A percentile compares a stretch with the other conserved stretches of the same genome.
These are phyloP conservation scores for Punica granatum DNA, from an alignment of 345 rosid species.

Conservation along the genomic window DNA sequence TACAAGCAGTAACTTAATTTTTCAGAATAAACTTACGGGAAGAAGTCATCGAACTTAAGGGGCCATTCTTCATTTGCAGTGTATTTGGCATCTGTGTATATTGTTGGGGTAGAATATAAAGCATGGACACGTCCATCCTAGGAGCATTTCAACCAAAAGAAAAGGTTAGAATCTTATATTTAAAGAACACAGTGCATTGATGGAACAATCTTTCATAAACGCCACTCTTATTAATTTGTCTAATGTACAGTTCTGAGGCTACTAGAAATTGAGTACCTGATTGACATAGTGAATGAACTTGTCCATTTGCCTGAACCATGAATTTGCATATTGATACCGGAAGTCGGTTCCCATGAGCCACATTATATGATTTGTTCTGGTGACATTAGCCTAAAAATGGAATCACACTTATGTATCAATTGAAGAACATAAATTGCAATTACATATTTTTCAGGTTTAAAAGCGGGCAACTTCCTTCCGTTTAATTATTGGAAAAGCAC, in stretches of 20 bases:
- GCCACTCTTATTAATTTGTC: not conserved
- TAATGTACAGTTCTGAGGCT: not conserved
- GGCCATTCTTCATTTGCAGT: conserved; percentile 80
- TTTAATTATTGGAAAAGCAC: not conserved
- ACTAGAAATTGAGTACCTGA: conserved; percentile 32
- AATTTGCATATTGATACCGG: conserved; percentile 85
- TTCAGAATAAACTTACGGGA: conserved; percentile 58
- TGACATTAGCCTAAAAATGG: conserved; percentile 62
- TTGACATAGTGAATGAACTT: conserved; percentile 94
- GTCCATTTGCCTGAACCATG: conserved; percentile 98
- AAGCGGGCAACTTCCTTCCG: not conserved
- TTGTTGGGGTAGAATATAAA: conserved; percentile 82
- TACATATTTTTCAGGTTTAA: not conserved
- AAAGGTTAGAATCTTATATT: not conserved
- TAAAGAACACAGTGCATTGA: not conserved
- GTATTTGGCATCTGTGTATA: conserved; percentile 80
- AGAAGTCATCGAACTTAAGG: conserved; percentile 79
- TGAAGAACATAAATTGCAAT: not conserved
- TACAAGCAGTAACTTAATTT: not conserved
- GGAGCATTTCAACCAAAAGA: conserved; percentile 5
- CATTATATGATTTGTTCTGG: conserved; percentile 89
- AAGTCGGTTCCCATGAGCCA: conserved; percentile 97
- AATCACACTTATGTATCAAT: not conserved
- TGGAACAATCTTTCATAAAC: not conserved
- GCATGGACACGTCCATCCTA: conserved; percentile 96